These are phyloP conservation scores for Phyllosticta capitalensis DNA, from an alignment of 2,329 filamentous ascomycete species.

Conservation along the genomic window DNA sequence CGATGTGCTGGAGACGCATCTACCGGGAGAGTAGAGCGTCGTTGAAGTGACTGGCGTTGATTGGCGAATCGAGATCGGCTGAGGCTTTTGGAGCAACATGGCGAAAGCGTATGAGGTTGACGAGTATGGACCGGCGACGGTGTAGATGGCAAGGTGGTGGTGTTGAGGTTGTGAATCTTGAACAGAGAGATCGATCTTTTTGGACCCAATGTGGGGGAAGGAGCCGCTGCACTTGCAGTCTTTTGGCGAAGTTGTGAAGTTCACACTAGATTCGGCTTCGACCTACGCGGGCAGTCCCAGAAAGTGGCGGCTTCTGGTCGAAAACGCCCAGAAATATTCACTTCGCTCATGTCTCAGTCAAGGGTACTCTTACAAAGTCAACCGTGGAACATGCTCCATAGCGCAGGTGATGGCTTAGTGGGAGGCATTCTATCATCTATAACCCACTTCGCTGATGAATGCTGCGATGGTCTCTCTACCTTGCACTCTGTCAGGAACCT, in stretches of 20 bases:
- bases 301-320: background rate
- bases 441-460: background rate
- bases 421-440: background rate
- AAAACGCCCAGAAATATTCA: background rate
- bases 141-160: background rate
- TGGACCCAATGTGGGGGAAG: background rate
- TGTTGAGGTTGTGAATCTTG: background rate
- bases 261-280: background rate
- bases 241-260: background rate
- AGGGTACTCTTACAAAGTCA: background rate
- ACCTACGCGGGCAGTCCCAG: background rate
- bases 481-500: conserved; percentile 32
- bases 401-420: background rate
- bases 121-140: background rate
- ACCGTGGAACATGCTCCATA: background rate
- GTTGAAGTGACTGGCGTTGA: background rate
- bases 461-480: background rate
- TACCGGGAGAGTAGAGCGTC: background rate
- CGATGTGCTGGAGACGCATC: background rate
- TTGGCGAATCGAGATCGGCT: background rate
- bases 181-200: background rate
- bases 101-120: background rate
- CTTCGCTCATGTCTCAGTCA: background rate
- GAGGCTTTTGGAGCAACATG: background rate
- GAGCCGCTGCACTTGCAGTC: background rate